Evolutionary conservation across 176 grass and related monocot species (phyloP), one percentile per base, ranked within the genome.

Genomic region (Puccinellia tenuiflora): DNA sequence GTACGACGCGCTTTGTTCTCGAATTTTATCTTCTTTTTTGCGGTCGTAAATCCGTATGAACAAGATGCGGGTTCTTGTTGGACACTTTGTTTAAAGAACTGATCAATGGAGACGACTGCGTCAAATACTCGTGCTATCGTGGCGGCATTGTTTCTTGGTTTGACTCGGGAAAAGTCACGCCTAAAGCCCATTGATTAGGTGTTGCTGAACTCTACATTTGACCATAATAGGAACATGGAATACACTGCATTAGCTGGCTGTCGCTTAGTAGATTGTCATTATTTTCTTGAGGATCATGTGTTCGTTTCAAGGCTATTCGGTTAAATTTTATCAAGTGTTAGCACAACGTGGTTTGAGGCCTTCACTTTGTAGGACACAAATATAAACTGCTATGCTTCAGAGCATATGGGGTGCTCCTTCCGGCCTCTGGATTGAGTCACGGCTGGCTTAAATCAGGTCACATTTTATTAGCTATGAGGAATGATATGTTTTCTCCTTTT

Each of bases 61-160:
- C 20, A 24, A 6, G 53, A 35, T 33, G 5, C 3, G 12, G 29
- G 39, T 7, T 50, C n/a, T 15, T 69, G 60, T 54, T 55, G 77
- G 30, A 51, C 38, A 43, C 33, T 88, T 78, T 76, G 24, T 9
- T 17, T 73, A 18, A 18, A 72, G 1, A 47, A 5, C 60, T 51
- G 51, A 29, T 33, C 51, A 25, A 15, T 30, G 26, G 37, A 0
- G 16, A 82, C 7, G 53, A 35, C 79, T 55, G 30, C 24, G 79
- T 76, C 72, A 80, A 73, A 43, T 45, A 65, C n/a, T 38, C 34
- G 81, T 66, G 76, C 24, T 85, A 30, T 57, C 73, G 29, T 47
- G 54, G 54, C 66, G 79, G 79, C 47, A 86, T 86, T 24, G 73
- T 29, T 38, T 78, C 28, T 15, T 90, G 73, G 29, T 38, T 83